Evolutionary conservation across 441 rosid genomes (phyloP), one percentile per base, ranked within the genome.

Genomic region (Aquilaria agallochum): DNA sequence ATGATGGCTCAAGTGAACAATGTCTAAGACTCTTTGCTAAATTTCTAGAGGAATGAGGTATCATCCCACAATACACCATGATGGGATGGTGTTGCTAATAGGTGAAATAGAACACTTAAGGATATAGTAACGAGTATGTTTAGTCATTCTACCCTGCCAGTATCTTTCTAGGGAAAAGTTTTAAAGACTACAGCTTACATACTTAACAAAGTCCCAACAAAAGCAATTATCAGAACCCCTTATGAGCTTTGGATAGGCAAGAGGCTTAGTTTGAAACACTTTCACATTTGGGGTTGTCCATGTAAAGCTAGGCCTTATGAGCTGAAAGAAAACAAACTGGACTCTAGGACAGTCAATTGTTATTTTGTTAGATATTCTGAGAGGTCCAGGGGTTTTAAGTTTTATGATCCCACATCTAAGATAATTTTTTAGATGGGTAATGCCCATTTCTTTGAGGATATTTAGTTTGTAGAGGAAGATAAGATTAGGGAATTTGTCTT

Each of bases 291-390:
- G 27, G 55, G 46, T 20, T 20, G 27, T 20, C 27, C 27, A 20
- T 20, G 27, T 20, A 20, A 20, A 20, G 27, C 27, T 11, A 48
- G 44, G 31, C 45, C 55, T 31, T 60, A 60, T 33, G 50, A 8
- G 56, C 40, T 32, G 8, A 48, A 32, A 48, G 55, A 65, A 56
- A 65, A 32, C 8, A 65, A 65, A 13, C 48, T 64, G 47, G 55
- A 56, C 20, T 12, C 55, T 65, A 60, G 55, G 6, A 6, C 27
- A 20, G 27, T 20, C 27, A 20, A 20, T 20, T 20, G 27, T 20
- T 20, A 20, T 20, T 20, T 20, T 20, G 27, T 20, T 20, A 20
- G 27, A 20, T 20, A 20, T 20, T 20, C 27, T 20, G 1, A 20
- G 27, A 20, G 27, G 27, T 20, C 27, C 27, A 20, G 27, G 27